phyloP scores from a whole-genome alignment of 2,329 filamentous ascomycete genomes.

The Aspergillus flavus region DNA sequence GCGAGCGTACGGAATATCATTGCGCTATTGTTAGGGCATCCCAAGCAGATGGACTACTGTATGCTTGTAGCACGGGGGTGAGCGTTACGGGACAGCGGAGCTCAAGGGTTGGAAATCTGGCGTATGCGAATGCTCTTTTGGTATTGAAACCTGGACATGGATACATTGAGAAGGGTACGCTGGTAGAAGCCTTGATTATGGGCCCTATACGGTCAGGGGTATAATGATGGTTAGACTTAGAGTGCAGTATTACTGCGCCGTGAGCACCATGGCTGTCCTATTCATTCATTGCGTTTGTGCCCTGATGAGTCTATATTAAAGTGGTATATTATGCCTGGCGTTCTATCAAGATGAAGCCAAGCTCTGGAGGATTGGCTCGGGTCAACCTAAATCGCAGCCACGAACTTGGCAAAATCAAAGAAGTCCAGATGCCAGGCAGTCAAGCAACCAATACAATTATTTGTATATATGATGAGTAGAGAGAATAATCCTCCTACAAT shows the following conservation, averaged over 20 bases:
- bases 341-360: not conserved
- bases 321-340: not conserved
- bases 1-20: conserved; percentile 82
- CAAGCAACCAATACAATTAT: not conserved
- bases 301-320: not conserved
- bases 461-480: not conserved
- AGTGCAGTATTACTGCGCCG: not conserved
- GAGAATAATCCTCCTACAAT: not conserved
- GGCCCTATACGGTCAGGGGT: conserved; percentile 45
- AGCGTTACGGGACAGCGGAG: conserved; percentile 68
- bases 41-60: conserved; percentile 64
- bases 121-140: conserved; percentile 82
- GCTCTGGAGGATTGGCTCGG: not conserved
- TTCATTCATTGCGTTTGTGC: not conserved
- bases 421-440: not conserved
- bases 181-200: conserved; percentile 80
- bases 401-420: not conserved
- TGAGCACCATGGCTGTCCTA: not conserved
- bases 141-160: conserved; percentile 57
- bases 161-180: conserved; percentile 66
- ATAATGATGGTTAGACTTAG: not conserved
- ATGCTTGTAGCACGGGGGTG: conserved; percentile 80
- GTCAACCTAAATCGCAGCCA: not conserved
- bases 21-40: conserved; percentile 71
- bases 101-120: conserved; percentile 84